Base-by-base conservation (phyloP, 768 basidiomycete species). In the Sistotremastrum niveocremeum region DNA sequence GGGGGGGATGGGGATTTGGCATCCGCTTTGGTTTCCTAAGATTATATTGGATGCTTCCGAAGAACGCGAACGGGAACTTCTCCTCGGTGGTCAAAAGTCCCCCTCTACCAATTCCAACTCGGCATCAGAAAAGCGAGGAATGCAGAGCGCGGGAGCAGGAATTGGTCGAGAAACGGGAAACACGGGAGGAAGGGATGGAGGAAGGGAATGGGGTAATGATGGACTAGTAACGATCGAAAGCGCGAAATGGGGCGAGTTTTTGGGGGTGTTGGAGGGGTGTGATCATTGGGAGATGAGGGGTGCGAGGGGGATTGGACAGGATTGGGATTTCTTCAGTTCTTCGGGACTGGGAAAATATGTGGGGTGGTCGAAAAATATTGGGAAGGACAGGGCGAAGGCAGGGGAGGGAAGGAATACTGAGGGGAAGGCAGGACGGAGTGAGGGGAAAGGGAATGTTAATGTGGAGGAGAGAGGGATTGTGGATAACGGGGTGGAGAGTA, bases 201-300 rank as follows among this genome's bases (percentile, higher is more conserved):
- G 56, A 66, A 11, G 20, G 20, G 67, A 74, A 42, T 79, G 80
- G 75, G 93, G 90, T 0, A 93, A 95, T 58, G 93, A 97, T 55
- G 90, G 89, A 0, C 70, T 97, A 34, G 93, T 98, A 10, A 83
- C 83, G 10, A 71, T 99, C n/a, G 79, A 85, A 52, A 86, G 84
- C 54, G 89, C 95, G 4, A 79, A 80, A 52, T 98, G 94, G 93
- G 95, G 95, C 11, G 87, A 95, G 57, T 97, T 91, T 60, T 65
- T 99, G 33, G 95, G 95, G 3, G 76, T 77, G 11, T 68, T 98
- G 56, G 84, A 94, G 51, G 83, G 81, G 2, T 84, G 81, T 54
- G 91, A 99, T 67, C 95, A 99, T 57, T 99, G 95, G 95, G 84
- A 94, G 55, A 74, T 97, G 59, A 67, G 95, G 50, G 95, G 94